phyloP scores from a whole-genome alignment of 2,329 filamentous ascomycete genomes.

The Xylaria arbuscula region DNA sequence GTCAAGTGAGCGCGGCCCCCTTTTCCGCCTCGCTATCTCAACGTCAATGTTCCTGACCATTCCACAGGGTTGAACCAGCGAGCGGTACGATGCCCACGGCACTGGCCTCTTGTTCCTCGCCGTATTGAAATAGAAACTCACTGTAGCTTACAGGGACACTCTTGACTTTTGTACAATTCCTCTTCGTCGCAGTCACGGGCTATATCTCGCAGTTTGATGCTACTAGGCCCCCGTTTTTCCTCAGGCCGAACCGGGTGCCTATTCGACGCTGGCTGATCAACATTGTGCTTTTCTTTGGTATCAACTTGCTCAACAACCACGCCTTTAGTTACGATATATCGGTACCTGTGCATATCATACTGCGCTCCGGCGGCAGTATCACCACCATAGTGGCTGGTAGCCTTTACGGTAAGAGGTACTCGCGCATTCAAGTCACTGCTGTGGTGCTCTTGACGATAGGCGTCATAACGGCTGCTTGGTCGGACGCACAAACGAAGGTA shows the following conservation, averaged over 20 bases:
- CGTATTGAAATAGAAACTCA: constrained; percentile 34
- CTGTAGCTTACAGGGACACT: constrained; percentile 71
- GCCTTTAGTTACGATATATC: constrained; percentile 98
- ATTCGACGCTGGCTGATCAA: constrained; percentile 87
- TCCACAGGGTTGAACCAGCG: constrained; percentile 77
- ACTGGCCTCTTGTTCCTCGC: constrained; percentile 17
- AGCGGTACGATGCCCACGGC: constrained; percentile 69
- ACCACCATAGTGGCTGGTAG: constrained; percentile 94
- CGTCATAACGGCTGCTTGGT: constrained; percentile 88
- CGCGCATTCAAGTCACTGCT: constrained; percentile 80
- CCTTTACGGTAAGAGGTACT: constrained; percentile 86
- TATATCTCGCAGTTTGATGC: constrained; percentile 79
- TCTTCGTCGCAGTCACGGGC: constrained; percentile 82
- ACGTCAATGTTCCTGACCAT: constrained; percentile 39
- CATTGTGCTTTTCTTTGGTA: constrained; percentile 88
- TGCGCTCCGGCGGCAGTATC: constrained; percentile 93
- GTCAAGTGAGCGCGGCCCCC: constrained; percentile 75
- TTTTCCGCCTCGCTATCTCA: constrained; percentile 31
- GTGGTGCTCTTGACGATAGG: constrained; percentile 87
- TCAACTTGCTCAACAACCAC: constrained; percentile 97
- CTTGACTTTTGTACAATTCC: constrained; percentile 88
- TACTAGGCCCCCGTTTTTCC: constrained; percentile 74
- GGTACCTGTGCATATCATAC: constrained; percentile 95
- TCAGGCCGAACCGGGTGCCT: constrained; percentile 83
- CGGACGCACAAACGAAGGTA: constrained; percentile 87